These are phyloP conservation scores for Platanthera guangdongensis DNA, from an alignment of 106 monocot species.

Conservation along the genomic window DNA sequence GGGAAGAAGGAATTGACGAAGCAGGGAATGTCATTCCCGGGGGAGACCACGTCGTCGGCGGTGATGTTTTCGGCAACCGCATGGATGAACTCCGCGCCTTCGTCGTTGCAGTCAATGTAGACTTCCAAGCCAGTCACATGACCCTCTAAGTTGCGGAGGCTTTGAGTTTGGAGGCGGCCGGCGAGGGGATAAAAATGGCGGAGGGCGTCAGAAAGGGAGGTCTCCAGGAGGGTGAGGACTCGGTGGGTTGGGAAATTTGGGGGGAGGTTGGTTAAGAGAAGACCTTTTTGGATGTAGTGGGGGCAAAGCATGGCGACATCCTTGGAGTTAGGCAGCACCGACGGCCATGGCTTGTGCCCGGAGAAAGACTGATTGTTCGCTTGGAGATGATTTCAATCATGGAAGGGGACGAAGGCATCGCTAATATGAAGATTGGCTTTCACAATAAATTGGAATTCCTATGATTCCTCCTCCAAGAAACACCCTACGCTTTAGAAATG, in stretches of 20 bases:
- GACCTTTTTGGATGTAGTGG: conserved; percentile 71
- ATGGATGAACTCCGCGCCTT: conserved; percentile 53
- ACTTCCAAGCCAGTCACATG: conserved; percentile 18
- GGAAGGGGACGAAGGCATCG: neutral
- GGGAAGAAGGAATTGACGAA: conserved; percentile 45
- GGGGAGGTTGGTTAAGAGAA: conserved; percentile 36
- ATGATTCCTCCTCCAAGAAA: no score
- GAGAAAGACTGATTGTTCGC: neutral
- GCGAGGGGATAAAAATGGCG: conserved; percentile 64
- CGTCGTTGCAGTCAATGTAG: conserved; percentile 43
- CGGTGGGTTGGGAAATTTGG: neutral
- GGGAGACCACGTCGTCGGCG: conserved; percentile 37
- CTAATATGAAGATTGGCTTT: no score
- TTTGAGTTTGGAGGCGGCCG: conserved; percentile 44
- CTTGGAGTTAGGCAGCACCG: conserved; percentile 36
- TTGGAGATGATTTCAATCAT: conserved; percentile 5
- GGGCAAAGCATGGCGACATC: conserved; percentile 38
- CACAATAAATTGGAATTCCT: no score
- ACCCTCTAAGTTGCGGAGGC: neutral
- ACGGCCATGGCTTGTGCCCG: neutral
- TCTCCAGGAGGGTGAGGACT: conserved; percentile 30
- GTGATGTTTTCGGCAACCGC: conserved; percentile 27
- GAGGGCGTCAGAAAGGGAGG: conserved; percentile 43
- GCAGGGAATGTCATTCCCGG: conserved; percentile 18
- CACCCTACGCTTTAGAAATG: no score